Base-by-base conservation (phyloP, 1,284 basidiomycete species). In the Ceratobasidium sp. region DNA sequence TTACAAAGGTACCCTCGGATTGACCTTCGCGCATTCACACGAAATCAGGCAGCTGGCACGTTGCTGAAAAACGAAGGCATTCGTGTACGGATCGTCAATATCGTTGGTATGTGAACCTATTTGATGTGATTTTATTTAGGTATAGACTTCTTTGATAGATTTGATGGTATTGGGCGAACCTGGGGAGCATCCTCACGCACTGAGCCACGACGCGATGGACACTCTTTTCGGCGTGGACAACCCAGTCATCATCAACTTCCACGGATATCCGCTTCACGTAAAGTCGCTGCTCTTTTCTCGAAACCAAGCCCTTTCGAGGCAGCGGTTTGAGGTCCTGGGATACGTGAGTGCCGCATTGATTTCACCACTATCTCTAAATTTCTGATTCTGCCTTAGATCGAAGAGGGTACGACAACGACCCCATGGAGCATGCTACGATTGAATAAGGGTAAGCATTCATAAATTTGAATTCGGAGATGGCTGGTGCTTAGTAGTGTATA, bases 171-270 rank as follows among this genome's bases (percentile, higher is more conserved):
- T 96, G 49, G 89, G 89, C 20, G 85, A 88, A 6, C 84, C 83
- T 26, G 91, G 90, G 58, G 83, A 86, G 10, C 95, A 97, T 82
- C 95, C 95, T 1, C 95, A 96, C 80, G 88, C 93, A 0, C 86
- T 96, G 64, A 87, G 83, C 78, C 86, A 89, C 58, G 87, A 87
- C 0, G 89, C 89, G 31, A 96, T 93, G 82, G 85, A 89, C 45
- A 85, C 87, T 28, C 86, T 95, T 33, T 94, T 96, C 85, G 94
- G 93, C 4, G 80, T 82, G 20, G 89, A 94, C 82, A 89, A 86
- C 80, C 89, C 89, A 0, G 85, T 96, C 58, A 88, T 94, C 81
- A 88, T 95, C 85, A 95, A 94, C 85, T 96, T 94, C 85, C 95
- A 96, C 83, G 92, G 94, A 1, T 95, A 93, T 81, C 90, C 91